Conservation (phyloP, 352 stramenopile genomes). For the Ophiocytium majus region DNA sequence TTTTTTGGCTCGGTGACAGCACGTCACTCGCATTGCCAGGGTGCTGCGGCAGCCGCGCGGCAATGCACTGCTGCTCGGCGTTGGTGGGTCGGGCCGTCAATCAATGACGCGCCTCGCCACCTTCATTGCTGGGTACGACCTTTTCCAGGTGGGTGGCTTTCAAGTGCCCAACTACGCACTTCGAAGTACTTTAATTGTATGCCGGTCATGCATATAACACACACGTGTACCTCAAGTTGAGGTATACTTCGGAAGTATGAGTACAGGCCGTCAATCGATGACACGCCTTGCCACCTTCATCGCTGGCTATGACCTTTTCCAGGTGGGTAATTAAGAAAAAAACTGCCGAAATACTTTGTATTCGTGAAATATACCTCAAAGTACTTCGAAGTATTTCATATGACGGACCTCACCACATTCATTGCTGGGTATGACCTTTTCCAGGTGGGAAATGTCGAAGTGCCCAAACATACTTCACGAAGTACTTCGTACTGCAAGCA, state of each 20-base stretch:
- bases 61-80: constrained; percentile 84
- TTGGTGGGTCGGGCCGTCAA: constrained; percentile 84
- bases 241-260: neutral
- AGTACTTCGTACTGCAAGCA: no score
- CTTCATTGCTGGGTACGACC: constrained; percentile 84
- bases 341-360: neutral
- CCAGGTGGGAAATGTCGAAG: no score
- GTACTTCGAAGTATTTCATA: constrained; percentile 28
- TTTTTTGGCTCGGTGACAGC: no score
- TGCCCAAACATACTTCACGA: no score
- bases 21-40: constrained; percentile 83
- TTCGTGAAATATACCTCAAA: constrained; percentile 4
- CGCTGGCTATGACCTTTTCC: constrained; percentile 78
- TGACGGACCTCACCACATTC: constrained; percentile 86
- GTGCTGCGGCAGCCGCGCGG: constrained; percentile 82
- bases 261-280: constrained; percentile 76
- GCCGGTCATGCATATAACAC: neutral
- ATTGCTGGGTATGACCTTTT: constrained; percentile 83
- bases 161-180: neutral
- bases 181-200: constrained; percentile 2
- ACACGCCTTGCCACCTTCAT: constrained; percentile 88
- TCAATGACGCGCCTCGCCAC: constrained; percentile 83
- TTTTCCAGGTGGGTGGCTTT: constrained; percentile 70
- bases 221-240: neutral
- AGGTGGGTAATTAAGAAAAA: constrained; percentile 62